These are phyloP conservation scores for Tieghemiomyces parasiticus DNA, from an alignment of 192 early-diverging fungal genomes.

Conservation along the genomic window DNA sequence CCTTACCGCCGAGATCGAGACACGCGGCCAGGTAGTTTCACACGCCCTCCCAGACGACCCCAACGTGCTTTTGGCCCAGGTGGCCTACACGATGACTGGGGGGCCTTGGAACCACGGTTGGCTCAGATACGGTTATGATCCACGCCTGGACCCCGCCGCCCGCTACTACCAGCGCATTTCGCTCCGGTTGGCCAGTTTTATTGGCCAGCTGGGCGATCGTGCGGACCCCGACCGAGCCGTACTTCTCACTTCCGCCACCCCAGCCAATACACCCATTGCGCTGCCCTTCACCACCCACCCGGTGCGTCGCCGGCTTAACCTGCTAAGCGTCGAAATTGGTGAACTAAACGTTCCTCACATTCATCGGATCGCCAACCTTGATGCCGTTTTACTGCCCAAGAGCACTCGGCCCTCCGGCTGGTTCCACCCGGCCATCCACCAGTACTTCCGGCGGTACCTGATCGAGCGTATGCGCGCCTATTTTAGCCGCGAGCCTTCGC, in stretches of 20 bases:
- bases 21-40: neutral
- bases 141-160: neutral
- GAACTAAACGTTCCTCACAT: neutral
- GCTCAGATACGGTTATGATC: conserved; percentile 6
- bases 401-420: neutral
- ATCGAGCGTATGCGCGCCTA: neutral
- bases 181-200: neutral
- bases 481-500: neutral
- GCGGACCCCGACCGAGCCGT: neutral
- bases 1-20: neutral
- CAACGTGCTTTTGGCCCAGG: neutral
- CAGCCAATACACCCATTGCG: neutral
- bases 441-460: neutral
- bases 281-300: neutral
- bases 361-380: neutral
- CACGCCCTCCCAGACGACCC: neutral
- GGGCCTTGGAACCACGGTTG: neutral
- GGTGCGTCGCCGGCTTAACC: neutral
- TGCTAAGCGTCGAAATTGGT: neutral
- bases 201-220: neutral
- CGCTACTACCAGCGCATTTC: neutral
- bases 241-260: neutral
- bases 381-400: neutral
- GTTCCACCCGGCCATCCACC: neutral
- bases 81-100: neutral